Percentiles rank a stretch among this genome's conserved stretches.
Evolutionary conservation across 305 asterid species (phyloP).

Genomic region (Salvia sclarea): DNA sequence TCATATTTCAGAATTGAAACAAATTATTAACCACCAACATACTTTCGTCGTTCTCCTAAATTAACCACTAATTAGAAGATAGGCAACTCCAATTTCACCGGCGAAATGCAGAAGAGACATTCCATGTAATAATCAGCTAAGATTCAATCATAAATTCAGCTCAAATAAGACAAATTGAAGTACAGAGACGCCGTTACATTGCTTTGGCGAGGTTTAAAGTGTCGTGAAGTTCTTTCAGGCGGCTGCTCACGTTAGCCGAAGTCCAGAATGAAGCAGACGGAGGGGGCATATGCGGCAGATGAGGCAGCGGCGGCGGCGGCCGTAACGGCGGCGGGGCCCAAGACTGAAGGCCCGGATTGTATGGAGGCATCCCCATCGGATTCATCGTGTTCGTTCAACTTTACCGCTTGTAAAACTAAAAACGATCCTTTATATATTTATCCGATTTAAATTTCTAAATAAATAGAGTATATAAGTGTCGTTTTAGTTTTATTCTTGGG

Average conservation of each 20-base stretch:
- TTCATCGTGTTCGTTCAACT: constrained; percentile 44
- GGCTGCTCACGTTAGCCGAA: constrained; percentile 52
- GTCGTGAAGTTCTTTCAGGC: constrained; percentile 59
- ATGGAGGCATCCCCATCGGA: constrained; percentile 45
- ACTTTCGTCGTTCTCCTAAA: constrained; percentile 6
- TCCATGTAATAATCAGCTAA: background rate
- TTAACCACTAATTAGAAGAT: background rate
- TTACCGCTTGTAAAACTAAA: background rate
- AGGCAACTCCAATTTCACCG: background rate
- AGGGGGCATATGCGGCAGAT: constrained; percentile 56
- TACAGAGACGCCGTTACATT: constrained; percentile 45
- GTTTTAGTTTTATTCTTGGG: too few species aligned
- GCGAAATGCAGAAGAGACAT: constrained; percentile 3
- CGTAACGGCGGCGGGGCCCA: constrained; percentile 46
- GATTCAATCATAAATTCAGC: background rate
- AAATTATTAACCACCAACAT: background rate
- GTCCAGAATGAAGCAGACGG: constrained; percentile 74
- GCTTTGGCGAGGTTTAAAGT: constrained; percentile 59
- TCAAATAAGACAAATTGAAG: background rate
- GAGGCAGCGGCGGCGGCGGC: constrained; percentile 53
- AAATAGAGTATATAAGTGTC: too few species aligned
- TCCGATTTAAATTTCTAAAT: too few species aligned
- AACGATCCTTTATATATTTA: background rate
- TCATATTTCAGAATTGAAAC: background rate
- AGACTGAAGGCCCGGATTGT: constrained; percentile 38